These are phyloP conservation scores for Lagenaria siceraria DNA, from an alignment of 306 rosid genomes.

Conservation along the genomic window DNA sequence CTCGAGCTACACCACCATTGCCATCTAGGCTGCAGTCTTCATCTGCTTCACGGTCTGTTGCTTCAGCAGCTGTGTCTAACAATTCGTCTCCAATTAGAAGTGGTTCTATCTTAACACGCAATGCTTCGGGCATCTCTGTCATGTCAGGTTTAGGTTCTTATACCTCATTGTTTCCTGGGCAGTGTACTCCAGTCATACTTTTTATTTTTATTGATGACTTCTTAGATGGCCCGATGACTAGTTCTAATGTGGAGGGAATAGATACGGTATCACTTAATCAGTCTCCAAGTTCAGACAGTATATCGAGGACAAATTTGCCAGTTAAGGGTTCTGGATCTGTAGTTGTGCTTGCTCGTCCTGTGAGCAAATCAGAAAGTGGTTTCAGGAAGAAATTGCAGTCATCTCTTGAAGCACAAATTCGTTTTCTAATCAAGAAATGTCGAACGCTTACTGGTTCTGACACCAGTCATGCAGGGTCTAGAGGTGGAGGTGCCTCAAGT, in stretches of 20 bases:
- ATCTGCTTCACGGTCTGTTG: constrained; percentile 33
- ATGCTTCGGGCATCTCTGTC: constrained; percentile 49
- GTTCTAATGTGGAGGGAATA: constrained; percentile 41
- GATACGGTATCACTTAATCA: constrained; percentile 42
- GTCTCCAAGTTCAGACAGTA: constrained; percentile 38
- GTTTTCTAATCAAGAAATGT: constrained; percentile 70
- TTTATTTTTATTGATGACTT: constrained; percentile 74
- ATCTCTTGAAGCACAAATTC: constrained; percentile 81
- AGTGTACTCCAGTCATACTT: constrained; percentile 73
- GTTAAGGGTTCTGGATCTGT: constrained; percentile 74
- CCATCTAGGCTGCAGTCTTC: constrained; percentile 37
- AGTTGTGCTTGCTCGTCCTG: constrained; percentile 82
- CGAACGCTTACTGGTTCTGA: constrained; percentile 61
- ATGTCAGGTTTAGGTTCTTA: constrained; percentile 90
- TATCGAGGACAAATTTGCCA: constrained; percentile 40
- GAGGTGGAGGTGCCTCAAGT: constrained; percentile 41
- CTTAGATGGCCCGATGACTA: constrained; percentile 34
- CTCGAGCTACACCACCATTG: constrained; percentile 26
- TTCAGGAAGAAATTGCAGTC: constrained; percentile 69
- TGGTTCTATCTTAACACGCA: constrained; percentile 48
- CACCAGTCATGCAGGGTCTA: constrained; percentile 46
- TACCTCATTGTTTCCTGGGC: constrained; percentile 91
- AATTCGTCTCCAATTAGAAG: constrained; percentile 59
- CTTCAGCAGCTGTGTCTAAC: constrained; percentile 22
- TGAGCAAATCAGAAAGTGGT: constrained; percentile 70